Percentiles rank a stretch among this genome's conserved stretches.
Conservation (phyloP, 257 asterid genomes). For the Rubia yunnanensis region DNA sequence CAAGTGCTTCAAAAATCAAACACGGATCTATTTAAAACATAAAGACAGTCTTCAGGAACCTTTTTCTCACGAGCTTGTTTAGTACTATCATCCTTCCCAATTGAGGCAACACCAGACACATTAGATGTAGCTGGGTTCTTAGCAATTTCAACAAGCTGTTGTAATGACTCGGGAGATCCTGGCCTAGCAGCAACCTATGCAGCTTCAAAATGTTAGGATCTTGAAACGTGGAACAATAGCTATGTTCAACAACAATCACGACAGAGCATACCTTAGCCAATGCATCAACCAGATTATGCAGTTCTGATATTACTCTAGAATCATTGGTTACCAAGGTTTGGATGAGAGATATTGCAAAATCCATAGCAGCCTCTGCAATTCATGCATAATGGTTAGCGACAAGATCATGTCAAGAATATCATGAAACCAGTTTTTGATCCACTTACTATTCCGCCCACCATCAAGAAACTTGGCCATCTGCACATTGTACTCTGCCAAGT, state of each 20-base stretch:
- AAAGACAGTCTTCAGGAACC: conserved; percentile 29
- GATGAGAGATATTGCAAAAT: conserved; percentile 75
- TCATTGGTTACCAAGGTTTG: conserved; percentile 57
- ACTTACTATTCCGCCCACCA: conserved; percentile 91
- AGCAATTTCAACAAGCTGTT: conserved; percentile 85
- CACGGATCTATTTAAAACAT: background rate
- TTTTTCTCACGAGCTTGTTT: conserved; percentile 61
- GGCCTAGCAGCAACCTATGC: conserved; percentile 93
- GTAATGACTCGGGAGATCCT: conserved; percentile 92
- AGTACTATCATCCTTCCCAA: conserved; percentile 54
- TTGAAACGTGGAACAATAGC: background rate
- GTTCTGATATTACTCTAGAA: conserved; percentile 68
- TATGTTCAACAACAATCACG: conserved; percentile 6
- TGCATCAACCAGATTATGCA: conserved; percentile 85
- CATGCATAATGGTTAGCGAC: conserved; percentile 15
- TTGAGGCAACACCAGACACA: conserved; percentile 35
- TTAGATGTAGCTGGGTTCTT: conserved; percentile 58
- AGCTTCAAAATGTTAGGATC: conserved; percentile 20
- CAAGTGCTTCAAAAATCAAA: conserved; percentile 6
- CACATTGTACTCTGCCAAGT: conserved; percentile 87
- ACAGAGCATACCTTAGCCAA: conserved; percentile 61
- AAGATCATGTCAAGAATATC: conserved; percentile 10
- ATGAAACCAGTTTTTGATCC: conserved; percentile 11
- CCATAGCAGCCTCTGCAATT: conserved; percentile 87
- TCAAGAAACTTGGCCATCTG: conserved; percentile 96